phyloP scores from a whole-genome alignment of 768 basidiomycete species.

The Tricholoma saponaceum region DNA sequence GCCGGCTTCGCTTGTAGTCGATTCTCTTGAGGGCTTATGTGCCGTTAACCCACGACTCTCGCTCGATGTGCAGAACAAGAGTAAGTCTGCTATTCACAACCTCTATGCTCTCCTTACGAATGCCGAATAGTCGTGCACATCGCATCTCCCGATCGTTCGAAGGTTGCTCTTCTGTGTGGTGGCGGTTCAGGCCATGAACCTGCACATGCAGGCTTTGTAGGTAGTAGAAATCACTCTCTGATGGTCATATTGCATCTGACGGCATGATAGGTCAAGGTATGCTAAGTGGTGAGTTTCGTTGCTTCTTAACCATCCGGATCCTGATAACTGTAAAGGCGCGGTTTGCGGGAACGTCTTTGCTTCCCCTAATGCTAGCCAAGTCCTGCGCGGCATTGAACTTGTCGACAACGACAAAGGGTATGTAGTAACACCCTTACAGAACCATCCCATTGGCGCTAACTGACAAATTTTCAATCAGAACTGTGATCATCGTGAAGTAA shows the following conservation, averaged over 20 bases:
- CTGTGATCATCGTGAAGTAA: slow-evolving; percentile 82
- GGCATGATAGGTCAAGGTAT: slow-evolving; percentile 61
- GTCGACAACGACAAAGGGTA: slow-evolving; percentile 71
- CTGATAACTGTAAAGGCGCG: slow-evolving; percentile 37
- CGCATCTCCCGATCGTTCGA: slow-evolving; percentile 49
- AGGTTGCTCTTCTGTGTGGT: slow-evolving; percentile 77
- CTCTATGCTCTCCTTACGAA: slow-evolving; percentile 9
- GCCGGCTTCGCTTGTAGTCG: slow-evolving; percentile 65
- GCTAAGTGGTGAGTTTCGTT: slow-evolving; percentile 52
- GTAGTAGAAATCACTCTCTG: slow-evolving; percentile 30
- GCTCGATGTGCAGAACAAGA: slow-evolving; percentile 69
- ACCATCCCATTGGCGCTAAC: neutral
- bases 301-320: neutral
- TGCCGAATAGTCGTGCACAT: slow-evolving; percentile 56
- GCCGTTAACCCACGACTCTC: slow-evolving; percentile 66
- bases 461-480: slow-evolving; percentile 52
- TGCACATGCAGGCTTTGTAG: slow-evolving; percentile 86
- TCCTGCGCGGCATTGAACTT: slow-evolving; percentile 75
- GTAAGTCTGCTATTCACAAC: slow-evolving; percentile 30
- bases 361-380: slow-evolving; percentile 83
- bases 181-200: slow-evolving; percentile 93
- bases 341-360: slow-evolving; percentile 91
- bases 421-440: slow-evolving; percentile 13
- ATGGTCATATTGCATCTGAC: neutral
- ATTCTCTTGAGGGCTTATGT: slow-evolving; percentile 73